phyloP scores from a whole-genome alignment of 148 eudicot genomes.

The Agrostemma githago region DNA sequence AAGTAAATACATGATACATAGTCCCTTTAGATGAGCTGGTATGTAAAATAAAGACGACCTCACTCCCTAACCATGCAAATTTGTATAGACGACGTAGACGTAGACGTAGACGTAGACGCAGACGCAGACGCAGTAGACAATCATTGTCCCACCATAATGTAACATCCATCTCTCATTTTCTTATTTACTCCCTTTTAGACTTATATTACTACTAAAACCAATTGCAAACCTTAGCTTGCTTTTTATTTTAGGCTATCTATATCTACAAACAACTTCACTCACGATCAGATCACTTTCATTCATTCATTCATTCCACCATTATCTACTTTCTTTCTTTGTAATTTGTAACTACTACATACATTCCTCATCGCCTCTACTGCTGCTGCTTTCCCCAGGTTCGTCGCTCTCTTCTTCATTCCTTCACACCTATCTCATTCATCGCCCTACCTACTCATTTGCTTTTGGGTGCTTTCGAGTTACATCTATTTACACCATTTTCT shows the following conservation, averaged over 20 bases:
- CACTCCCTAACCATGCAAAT: slow-evolving; percentile 19
- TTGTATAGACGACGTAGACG: not conserved
- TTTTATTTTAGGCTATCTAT: not conserved
- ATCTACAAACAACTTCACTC: slow-evolving; percentile 2
- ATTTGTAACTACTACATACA: too few species aligned
- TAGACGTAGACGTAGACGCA: slow-evolving; percentile 4
- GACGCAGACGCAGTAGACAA: not conserved
- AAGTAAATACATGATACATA: not conserved
- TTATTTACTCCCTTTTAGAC: too few species aligned
- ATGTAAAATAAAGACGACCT: not conserved
- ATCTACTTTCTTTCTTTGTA: not conserved
- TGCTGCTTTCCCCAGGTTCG: slow-evolving; percentile 5
- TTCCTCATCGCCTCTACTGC: too few species aligned
- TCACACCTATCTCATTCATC: too few species aligned
- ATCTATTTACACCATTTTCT: too few species aligned
- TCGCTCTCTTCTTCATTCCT: not conserved
- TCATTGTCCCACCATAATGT: slow-evolving; percentile 24
- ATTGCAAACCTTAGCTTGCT: too few species aligned
- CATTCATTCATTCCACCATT: not conserved
- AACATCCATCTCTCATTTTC: too few species aligned
- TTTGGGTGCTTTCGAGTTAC: too few species aligned
- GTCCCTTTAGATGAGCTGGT: too few species aligned
- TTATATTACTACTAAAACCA: too few species aligned
- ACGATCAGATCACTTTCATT: not conserved
- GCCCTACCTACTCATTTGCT: not conserved